Base-by-base conservation (phyloP, 306 rosid genomes). In the Vigna mungo region DNA sequence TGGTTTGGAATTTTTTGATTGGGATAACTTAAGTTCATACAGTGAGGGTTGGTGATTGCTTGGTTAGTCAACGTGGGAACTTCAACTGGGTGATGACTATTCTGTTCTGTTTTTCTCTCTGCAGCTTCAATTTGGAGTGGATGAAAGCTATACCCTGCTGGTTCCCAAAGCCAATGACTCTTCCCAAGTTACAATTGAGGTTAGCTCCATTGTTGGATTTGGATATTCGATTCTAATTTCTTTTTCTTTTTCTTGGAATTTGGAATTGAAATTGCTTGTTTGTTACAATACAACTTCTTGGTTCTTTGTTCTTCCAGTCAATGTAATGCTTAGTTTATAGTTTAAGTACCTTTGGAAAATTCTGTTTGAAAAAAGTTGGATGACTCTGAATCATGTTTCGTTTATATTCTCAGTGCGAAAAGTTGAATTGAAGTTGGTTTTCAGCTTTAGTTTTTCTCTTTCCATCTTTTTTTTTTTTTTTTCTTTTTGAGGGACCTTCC, bases 51-150 rank as follows among this genome's bases (percentile, higher is more conserved):
- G 48, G 2, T 43, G 8, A 7, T 43, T 0, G 4, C 14, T 43
- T 54, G 3, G 5, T 54, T 20, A 12, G n/a, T n/a, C n/a, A n/a
- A n/a, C n/a, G n/a, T n/a, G n/a, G n/a, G n/a, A n/a, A n/a, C 4
- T 52, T 4, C 58, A 20, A 54, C 60, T 20, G 60, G 52, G 7
- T 51, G 15, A 13, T 36, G 11, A 10, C 10, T 58, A 12, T 21
- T 62, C 4, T 41, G 9, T 9, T 41, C 9, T 41, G 46, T 9
- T 67, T 7, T 25, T 43, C 39, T 27, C 49, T 41, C 23, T 84
- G 69, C 88, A 96, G 99, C 96, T 96, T 84, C 96, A 92, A 82
- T 89, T 96, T 66, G 99, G 97, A 18, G 94, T 86, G 49, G 99
- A 96, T 71, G 99, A 96, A 84, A 95, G 96, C 90, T 92, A 96